Conservation (phyloP, 129 eudicot species). For the Escallonia herrerae region DNA sequence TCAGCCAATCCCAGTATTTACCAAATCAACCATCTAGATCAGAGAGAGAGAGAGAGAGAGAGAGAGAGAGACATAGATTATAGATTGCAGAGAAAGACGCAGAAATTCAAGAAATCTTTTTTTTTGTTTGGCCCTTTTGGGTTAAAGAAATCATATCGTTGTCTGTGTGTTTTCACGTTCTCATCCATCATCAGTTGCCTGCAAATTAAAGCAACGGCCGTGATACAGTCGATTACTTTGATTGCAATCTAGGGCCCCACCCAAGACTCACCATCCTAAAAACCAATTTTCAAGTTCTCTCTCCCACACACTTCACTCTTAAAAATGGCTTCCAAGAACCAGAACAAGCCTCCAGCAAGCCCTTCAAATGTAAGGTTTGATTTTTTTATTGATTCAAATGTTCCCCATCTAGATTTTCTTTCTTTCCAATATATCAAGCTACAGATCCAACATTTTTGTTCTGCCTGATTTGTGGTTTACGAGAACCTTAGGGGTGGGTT, state of each 20-base stretch:
- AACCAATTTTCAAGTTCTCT: neutral
- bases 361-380: constrained; percentile 17
- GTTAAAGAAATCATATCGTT: constrained; percentile 4
- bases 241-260: constrained; percentile 64
- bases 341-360: constrained; percentile 25
- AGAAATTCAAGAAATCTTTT: neutral
- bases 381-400: neutral
- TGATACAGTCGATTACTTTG: constrained; percentile 40
- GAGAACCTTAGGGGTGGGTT: no score
- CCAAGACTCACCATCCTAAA: constrained; percentile 2
- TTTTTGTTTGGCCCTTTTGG: constrained; percentile 5
- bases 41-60: no score
- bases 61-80: neutral
- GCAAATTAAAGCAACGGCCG: constrained; percentile 55
- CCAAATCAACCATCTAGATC: neutral
- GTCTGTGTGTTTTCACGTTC: neutral
- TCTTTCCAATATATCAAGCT: neutral
- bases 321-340: constrained; percentile 28
- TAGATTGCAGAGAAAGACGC: neutral
- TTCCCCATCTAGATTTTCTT: neutral
- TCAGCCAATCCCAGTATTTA: neutral
- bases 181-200: constrained; percentile 25
- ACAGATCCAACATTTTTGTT: neutral
- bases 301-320: constrained; percentile 12
- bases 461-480: no score